A percentile compares a stretch with the other conserved stretches of the same genome.
These are phyloP conservation scores for Plantago elongata DNA, from an alignment of 257 asterid genomes.

Conservation along the genomic window DNA sequence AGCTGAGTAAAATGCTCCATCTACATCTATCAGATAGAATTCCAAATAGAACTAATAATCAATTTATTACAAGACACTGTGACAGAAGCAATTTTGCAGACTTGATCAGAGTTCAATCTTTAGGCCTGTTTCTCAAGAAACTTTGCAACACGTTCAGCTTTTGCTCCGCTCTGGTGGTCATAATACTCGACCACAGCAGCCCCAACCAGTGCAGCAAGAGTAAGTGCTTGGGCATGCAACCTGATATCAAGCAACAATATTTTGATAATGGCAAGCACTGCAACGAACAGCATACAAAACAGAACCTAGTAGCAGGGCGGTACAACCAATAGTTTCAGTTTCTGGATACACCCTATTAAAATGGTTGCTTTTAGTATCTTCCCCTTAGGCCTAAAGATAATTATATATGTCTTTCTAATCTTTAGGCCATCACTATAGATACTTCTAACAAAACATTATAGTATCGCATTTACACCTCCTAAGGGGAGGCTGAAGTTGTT, in stretches of 20 bases:
- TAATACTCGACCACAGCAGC: slow-evolving; percentile 74
- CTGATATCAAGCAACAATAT: slow-evolving; percentile 31
- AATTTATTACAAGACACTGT: slow-evolving; percentile 7
- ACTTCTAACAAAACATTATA: neutral
- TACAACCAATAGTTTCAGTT: too few species aligned
- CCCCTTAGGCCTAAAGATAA: neutral
- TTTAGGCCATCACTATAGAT: neutral
- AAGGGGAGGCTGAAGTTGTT: neutral
- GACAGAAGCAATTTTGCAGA: neutral
- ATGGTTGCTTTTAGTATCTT: neutral
- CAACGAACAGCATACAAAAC: neutral
- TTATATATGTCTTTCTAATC: neutral
- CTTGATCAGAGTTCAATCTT: slow-evolving; percentile 32
- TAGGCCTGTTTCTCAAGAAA: slow-evolving; percentile 45
- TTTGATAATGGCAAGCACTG: neutral
- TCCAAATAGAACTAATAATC: neutral
- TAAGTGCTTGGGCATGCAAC: slow-evolving; percentile 93
- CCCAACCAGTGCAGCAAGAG: slow-evolving; percentile 83
- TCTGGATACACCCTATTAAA: neutral
- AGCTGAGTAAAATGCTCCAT: slow-evolving; percentile 8
- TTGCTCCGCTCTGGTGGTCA: slow-evolving; percentile 72
- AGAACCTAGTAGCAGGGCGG: too few species aligned
- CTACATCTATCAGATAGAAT: neutral
- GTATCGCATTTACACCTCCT: neutral
- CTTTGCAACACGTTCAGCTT: slow-evolving; percentile 73